Evolutionary conservation across 257 asterid species (phyloP).

Genomic region (Solanum pimpinellifolium): DNA sequence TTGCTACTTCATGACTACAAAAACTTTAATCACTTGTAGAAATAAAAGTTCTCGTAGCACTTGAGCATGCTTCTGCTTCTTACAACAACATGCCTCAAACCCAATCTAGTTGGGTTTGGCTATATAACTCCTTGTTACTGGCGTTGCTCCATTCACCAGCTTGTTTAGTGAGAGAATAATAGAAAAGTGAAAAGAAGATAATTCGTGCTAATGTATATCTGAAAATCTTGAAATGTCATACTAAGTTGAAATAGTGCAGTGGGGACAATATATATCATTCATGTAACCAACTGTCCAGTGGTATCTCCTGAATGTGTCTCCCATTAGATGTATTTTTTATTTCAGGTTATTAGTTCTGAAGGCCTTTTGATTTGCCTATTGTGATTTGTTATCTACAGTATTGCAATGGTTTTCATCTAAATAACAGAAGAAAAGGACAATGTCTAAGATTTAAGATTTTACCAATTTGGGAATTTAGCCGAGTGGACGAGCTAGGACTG

Average conservation of each 20-base stretch:
- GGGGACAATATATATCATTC: background rate
- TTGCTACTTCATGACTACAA: background rate
- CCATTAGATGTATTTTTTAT: background rate
- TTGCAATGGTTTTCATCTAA: background rate
- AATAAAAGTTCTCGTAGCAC: background rate
- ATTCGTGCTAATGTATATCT: background rate
- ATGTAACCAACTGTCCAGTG: background rate
- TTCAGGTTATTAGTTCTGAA: background rate
- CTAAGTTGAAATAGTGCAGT: background rate
- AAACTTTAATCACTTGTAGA: background rate
- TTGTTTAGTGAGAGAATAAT: background rate
- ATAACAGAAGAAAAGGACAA: background rate
- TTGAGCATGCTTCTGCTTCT: background rate
- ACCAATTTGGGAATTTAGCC: background rate
- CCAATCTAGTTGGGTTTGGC: background rate
- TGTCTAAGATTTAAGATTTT: background rate
- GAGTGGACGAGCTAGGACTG: background rate
- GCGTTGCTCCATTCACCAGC: background rate
- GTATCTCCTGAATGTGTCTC: background rate
- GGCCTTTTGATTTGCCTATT: background rate
- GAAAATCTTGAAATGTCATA: background rate
- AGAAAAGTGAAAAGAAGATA: background rate
- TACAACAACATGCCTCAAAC: background rate
- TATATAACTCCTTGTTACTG: background rate
- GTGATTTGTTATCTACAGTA: background rate